Conservation (phyloP, 257 asterid genomes). For the Coffea canephora region DNA sequence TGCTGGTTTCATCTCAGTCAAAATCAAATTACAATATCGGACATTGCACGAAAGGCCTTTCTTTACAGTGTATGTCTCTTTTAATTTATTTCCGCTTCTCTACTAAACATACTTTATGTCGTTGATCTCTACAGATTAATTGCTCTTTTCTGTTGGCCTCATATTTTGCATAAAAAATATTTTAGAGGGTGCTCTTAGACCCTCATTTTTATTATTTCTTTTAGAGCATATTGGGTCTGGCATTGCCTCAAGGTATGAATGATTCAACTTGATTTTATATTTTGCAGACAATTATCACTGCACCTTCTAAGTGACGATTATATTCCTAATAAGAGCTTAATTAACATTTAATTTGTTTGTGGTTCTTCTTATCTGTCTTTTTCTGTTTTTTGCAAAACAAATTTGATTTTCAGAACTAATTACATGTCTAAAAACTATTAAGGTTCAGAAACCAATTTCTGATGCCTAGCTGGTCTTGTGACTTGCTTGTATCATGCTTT, state of each 20-base stretch:
- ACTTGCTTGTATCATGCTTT: background rate
- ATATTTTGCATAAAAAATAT: background rate
- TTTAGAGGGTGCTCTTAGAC: background rate
- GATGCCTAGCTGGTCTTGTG: background rate
- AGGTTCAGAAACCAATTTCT: background rate
- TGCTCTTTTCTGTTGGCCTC: background rate
- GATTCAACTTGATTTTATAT: background rate
- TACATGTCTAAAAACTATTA: background rate
- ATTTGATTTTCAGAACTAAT: background rate
- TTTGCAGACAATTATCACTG: background rate
- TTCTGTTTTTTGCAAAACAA: background rate
- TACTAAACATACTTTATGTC: background rate
- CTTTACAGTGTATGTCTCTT: conserved; percentile 81
- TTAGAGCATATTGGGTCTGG: background rate
- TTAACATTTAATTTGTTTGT: background rate
- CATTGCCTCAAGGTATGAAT: background rate
- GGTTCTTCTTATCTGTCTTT: background rate
- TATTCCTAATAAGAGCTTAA: background rate
- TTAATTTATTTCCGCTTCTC: conserved; percentile 7
- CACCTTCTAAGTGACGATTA: background rate
- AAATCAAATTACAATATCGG: conserved; percentile 90
- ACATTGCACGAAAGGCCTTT: conserved; percentile 96
- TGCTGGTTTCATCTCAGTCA: conserved; percentile 55
- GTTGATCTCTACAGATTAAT: background rate
- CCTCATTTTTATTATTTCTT: background rate